A percentile compares a stretch with the other conserved stretches of the same genome.
Evolutionary conservation across 2,329 filamentous ascomycete genomes (phyloP).

Genomic region (Penicillium fuscoglaucum): DNA sequence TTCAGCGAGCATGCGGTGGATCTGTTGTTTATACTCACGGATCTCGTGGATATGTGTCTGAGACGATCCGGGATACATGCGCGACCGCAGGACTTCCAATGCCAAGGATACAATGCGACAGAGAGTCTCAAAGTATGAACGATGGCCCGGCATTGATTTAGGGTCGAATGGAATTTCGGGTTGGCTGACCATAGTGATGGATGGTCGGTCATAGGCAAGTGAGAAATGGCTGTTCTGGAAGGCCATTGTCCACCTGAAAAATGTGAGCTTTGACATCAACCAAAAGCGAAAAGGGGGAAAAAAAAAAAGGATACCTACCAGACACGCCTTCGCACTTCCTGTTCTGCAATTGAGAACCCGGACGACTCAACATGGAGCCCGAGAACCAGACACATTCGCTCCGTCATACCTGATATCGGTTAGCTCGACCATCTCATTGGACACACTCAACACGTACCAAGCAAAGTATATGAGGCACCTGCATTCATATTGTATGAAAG

Average conservation of each 20-base stretch:
- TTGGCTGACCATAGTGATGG: conserved; percentile 53
- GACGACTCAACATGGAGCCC: conserved; percentile 58
- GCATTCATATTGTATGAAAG: conserved; percentile 66
- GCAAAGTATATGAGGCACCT: conserved; percentile 62
- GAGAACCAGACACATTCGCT: conserved; percentile 56
- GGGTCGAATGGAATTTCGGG: conserved; percentile 50
- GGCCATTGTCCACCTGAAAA: conserved; percentile 54
- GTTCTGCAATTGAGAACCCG: conserved; percentile 48
- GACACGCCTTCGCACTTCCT: conserved; percentile 39
- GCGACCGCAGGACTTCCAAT: conserved; percentile 57
- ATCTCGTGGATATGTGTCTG: conserved; percentile 54
- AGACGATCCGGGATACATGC: conserved; percentile 50
- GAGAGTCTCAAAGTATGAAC: conserved; percentile 57
- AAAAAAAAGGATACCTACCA: conserved; percentile 31
- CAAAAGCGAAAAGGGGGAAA: background rate
- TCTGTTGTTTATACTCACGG: conserved; percentile 55
- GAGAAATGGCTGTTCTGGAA: conserved; percentile 64
- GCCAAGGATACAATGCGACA: conserved; percentile 53
- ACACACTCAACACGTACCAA: conserved; percentile 41
- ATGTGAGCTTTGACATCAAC: background rate
- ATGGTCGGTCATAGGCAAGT: conserved; percentile 59
- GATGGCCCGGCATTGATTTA: conserved; percentile 52
- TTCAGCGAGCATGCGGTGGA: conserved; percentile 56
- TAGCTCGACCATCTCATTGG: conserved; percentile 20
- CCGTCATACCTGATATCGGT: conserved; percentile 32